Conservation (phyloP, 345 rosid species). For the Arabidopsis thaliana region DNA sequence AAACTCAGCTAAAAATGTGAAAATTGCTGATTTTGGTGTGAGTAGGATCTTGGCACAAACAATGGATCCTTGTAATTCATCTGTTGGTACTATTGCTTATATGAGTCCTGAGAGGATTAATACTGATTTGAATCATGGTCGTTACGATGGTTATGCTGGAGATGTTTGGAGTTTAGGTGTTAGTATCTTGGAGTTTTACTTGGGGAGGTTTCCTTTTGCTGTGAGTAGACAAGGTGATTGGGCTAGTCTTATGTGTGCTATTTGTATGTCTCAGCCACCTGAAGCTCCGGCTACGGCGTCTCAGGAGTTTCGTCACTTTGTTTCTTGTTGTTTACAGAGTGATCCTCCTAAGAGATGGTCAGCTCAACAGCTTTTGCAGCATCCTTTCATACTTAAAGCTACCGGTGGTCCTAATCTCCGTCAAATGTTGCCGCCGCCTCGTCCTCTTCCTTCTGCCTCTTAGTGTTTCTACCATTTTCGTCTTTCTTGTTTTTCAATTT, state of each 20-base stretch:
- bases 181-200: constrained; percentile 79
- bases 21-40: constrained; percentile 97
- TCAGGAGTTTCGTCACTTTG: constrained; percentile 67
- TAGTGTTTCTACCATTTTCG: constrained; percentile 19
- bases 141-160: constrained; percentile 76
- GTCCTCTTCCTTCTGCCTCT: constrained; percentile 45
- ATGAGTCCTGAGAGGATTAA: constrained; percentile 99
- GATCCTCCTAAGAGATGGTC: constrained; percentile 80
- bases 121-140: constrained; percentile 84
- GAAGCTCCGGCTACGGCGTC: constrained; percentile 82
- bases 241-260: constrained; percentile 91
- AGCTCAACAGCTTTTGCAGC: constrained; percentile 67
- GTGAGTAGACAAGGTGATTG: constrained; percentile 84
- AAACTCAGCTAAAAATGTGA: constrained; percentile 67
- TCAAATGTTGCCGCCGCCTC: constrained; percentile 81
- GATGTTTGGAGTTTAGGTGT: constrained; percentile 97
- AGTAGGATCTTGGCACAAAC: constrained; percentile 85
- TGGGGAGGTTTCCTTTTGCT: constrained; percentile 80
- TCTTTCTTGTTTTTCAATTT: neutral
- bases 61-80: constrained; percentile 93
- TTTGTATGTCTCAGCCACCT: constrained; percentile 88
- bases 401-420: constrained; percentile 51
- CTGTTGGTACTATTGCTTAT: constrained; percentile 94
- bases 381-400: constrained; percentile 72
- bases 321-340: constrained; percentile 80